These are phyloP conservation scores for Stromatinia cepivora DNA, from an alignment of 2,329 filamentous ascomycete species.

Conservation along the genomic window DNA sequence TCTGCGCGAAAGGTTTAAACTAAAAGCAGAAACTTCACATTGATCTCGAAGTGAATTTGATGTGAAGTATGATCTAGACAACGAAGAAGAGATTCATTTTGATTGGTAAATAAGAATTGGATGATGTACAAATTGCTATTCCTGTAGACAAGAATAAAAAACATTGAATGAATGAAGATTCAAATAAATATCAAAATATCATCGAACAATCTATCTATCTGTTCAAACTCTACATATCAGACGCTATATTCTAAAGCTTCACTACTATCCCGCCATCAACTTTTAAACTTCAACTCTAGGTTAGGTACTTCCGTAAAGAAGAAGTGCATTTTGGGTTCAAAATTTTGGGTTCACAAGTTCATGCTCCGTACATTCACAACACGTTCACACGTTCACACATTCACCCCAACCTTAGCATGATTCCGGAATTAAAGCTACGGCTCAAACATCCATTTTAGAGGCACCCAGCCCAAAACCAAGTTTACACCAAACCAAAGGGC, in stretches of 20 bases:
- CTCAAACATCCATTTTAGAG: conserved; percentile 11
- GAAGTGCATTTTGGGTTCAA: not conserved
- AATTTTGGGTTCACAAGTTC: not conserved
- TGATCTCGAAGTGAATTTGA: not conserved
- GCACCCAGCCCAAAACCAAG: not conserved
- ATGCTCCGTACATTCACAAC: not conserved
- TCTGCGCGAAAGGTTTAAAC: not conserved
- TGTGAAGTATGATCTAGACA: not conserved
- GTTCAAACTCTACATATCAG: not conserved
- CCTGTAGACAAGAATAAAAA: not conserved
- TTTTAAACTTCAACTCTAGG: not conserved
- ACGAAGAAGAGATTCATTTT: not conserved
- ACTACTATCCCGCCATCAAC: not conserved
- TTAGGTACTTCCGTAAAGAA: conserved; percentile 1
- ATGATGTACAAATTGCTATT: not conserved
- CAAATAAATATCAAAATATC: not conserved
- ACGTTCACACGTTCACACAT: not conserved
- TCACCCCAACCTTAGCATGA: not conserved
- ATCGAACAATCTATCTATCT: too few species aligned
- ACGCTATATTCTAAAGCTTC: not conserved
- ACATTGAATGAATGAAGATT: not conserved
- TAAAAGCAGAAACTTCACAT: not conserved
- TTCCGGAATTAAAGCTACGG: conserved; percentile 14
- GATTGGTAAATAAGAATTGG: not conserved
- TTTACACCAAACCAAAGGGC: not conserved